Base-by-base conservation (phyloP, 2,329 filamentous ascomycete genomes). In the Scedosporium boydii region DNA sequence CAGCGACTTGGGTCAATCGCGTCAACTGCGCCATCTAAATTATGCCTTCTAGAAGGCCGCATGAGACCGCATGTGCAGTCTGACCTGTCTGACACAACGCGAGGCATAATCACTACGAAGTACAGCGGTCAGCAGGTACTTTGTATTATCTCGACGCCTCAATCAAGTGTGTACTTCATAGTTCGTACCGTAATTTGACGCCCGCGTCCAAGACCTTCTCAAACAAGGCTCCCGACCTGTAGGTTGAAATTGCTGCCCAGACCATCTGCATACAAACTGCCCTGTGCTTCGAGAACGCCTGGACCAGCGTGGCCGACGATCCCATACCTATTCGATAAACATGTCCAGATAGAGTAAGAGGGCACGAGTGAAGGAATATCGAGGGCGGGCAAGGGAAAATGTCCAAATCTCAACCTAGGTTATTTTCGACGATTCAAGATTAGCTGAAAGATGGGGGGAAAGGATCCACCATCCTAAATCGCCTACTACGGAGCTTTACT, bases 271-370 rank as follows among this genome's bases (percentile, higher is more conserved):
- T 48, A 18, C 44, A 48, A 18, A 48, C 14, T 55, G 23, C 51
- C 21, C 18, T 23, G 51, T 23, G 51, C 23, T 38, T 38, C 34
- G 1, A 55, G 23, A 14, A 14, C 21, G 51, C 51, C 51, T 27
- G 7, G 18, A 14, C 12, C n/a, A 27, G 51, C 51, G 7, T 14
- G 18, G 18, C 51, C 21, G 51, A 55, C 21, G 51, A 27, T 27
- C 51, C 51, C 34, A 38, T 38, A 38, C 34, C 34, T 12, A 14
- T 38, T 38, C 34, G 34, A 38, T 6, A 21, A 21, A 23, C 56
- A 9, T 60, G 44, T 60, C 59, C 59, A 21, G 59, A 60, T 60
- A 18, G 41, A 60, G 59, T 60, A 60, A 60, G 26, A 34, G 23
- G 59, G 59, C 59, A 60, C 59, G 59, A 60, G 44, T 21, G 23